These are phyloP conservation scores for Hyaloperonospora brassicae DNA, from an alignment of 352 stramenopile genomes.

Conservation along the genomic window DNA sequence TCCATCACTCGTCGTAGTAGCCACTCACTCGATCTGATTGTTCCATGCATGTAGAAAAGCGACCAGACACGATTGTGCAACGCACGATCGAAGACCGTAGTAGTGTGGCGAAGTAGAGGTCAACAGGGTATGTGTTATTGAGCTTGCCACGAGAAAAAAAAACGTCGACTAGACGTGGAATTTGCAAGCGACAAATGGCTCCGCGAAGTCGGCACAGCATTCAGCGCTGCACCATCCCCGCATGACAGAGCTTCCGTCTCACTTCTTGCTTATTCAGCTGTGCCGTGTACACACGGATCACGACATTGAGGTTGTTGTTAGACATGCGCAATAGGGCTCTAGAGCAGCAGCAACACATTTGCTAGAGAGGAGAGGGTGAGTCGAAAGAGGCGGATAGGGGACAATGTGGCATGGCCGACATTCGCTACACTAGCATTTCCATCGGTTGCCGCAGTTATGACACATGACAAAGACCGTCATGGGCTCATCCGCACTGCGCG, in stretches of 20 bases:
- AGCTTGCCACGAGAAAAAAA: no score
- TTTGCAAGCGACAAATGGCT: no score
- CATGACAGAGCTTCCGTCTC: no score
- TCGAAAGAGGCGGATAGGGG: slow-evolving; percentile 1
- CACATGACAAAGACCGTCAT: slow-evolving; percentile 97
- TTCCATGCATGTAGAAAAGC: no score
- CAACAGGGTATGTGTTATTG: no score
- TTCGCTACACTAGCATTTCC: slow-evolving; percentile 80
- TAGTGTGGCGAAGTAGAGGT: no score
- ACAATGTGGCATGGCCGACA: slow-evolving; percentile 8
- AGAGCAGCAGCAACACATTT: slow-evolving; percentile 17
- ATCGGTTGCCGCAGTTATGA: slow-evolving; percentile 95
- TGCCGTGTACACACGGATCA: no score
- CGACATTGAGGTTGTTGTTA: background rate
- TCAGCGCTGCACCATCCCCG: no score
- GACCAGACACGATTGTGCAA: background rate
- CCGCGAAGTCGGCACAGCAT: no score
- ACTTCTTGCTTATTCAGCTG: no score
- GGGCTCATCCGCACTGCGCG: slow-evolving; percentile 94
- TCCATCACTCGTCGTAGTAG: background rate
- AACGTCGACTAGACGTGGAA: no score
- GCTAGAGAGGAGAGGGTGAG: slow-evolving; percentile 3
- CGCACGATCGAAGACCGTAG: background rate
- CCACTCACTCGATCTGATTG: background rate
- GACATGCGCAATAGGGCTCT: slow-evolving; percentile 9